phyloP scores from a whole-genome alignment of 164 flowering plant species.

The Paratinospora sagittata region DNA sequence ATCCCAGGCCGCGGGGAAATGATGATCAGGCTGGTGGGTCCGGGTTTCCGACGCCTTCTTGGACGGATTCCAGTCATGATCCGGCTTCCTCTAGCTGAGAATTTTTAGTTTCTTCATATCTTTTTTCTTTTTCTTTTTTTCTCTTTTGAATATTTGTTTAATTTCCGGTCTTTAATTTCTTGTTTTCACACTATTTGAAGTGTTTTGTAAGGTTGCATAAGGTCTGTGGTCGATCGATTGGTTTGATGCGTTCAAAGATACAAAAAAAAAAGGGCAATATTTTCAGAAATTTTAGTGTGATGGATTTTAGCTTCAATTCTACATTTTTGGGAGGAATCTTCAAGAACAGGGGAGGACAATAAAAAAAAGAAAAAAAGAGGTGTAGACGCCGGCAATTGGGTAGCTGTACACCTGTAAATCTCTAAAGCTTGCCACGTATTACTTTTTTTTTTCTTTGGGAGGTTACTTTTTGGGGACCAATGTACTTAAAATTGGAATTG shows the following conservation, averaged over 20 bases:
- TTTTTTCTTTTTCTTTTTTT: neutral
- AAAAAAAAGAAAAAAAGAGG: too few relatives aligned
- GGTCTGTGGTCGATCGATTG: neutral
- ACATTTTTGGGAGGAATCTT: neutral
- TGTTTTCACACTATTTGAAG: too few relatives aligned
- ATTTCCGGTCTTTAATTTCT: neutral
- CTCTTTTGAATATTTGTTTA: too few relatives aligned
- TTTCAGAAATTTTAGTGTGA: too few relatives aligned
- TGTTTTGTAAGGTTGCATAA: neutral
- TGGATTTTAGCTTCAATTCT: neutral
- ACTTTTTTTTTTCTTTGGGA: neutral
- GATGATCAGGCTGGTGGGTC: slow-evolving; percentile 18
- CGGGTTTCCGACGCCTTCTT: slow-evolving; percentile 21
- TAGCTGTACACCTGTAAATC: neutral
- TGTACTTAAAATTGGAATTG: neutral
- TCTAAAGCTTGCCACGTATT: neutral
- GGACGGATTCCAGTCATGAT: slow-evolving; percentile 31
- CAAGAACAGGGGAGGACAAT: neutral
- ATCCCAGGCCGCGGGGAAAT: slow-evolving; percentile 23
- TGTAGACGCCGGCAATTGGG: neutral
- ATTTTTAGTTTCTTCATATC: neutral
- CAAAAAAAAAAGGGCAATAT: neutral
- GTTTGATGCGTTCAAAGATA: neutral
- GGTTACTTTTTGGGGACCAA: neutral
- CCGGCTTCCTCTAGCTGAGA: slow-evolving; percentile 26